These are phyloP conservation scores for Evernia prunastri DNA, from an alignment of 495 filamentous ascomycete genomes.

Conservation along the genomic window DNA sequence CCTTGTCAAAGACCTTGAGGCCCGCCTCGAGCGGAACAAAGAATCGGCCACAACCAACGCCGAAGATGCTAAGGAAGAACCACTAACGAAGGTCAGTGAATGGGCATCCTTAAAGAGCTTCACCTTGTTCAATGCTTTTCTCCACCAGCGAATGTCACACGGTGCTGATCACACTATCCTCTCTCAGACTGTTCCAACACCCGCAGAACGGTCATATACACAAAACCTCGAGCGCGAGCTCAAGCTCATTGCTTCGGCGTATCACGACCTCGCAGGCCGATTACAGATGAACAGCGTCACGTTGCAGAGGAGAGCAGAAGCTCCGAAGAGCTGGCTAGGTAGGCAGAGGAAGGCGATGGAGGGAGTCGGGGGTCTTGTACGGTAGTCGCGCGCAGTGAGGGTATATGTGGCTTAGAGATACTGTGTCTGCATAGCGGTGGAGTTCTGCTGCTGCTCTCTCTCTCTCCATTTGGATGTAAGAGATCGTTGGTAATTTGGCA, in stretches of 20 bases:
- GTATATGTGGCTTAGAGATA: neutral
- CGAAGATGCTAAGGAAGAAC: neutral
- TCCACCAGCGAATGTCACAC: neutral
- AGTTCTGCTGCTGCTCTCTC: neutral
- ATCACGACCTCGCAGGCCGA: conserved; percentile 80
- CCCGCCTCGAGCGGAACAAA: conserved; percentile 41
- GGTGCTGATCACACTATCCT: neutral
- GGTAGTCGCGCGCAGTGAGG: neutral
- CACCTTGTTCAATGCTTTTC: neutral
- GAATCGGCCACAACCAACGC: neutral
- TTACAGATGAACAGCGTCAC: conserved; percentile 85
- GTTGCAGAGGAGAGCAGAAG: conserved; percentile 64
- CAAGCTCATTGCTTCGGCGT: conserved; percentile 76
- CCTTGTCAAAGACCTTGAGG: conserved; percentile 52
- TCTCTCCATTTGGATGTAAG: neutral
- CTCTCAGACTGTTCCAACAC: conserved; percentile 25
- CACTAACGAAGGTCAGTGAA: conserved; percentile 15
- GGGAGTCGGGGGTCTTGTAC: conserved; percentile 26
- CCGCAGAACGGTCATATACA: conserved; percentile 54
- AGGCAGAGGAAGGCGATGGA: conserved; percentile 75
- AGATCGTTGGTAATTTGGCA: neutral
- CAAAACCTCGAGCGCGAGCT: conserved; percentile 77
- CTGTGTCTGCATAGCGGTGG: neutral
- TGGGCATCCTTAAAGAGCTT: neutral
- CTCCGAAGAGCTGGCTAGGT: conserved; percentile 81